These are phyloP conservation scores for Talaromyces trachyspermus DNA, from an alignment of 495 filamentous ascomycete genomes.

Conservation along the genomic window DNA sequence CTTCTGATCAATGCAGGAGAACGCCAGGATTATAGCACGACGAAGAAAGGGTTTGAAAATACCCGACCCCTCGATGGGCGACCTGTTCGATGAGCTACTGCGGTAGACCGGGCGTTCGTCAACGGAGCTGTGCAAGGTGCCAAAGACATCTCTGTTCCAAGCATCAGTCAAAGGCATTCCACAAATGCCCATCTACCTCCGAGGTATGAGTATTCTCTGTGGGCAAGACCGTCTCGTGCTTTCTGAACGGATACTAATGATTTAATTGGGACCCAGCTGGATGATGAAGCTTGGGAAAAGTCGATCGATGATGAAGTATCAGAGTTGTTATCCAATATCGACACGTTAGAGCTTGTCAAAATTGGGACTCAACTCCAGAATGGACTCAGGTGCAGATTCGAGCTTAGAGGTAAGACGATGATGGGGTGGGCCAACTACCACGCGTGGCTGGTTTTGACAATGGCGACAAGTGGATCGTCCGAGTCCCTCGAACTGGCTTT, in stretches of 20 bases:
- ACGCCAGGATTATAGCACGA: too few relatives aligned
- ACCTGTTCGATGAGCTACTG: background rate
- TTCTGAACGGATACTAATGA: too few relatives aligned
- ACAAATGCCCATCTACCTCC: background rate
- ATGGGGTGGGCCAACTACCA: constrained; percentile 24
- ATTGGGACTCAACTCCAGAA: background rate
- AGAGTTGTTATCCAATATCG: background rate
- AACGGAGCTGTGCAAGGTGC: background rate
- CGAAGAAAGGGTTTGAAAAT: too few relatives aligned
- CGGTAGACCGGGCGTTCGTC: background rate
- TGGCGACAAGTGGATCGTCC: constrained; percentile 10
- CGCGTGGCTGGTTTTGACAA: constrained; percentile 12
- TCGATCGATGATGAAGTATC: background rate
- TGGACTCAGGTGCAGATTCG: background rate
- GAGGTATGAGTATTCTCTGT: background rate
- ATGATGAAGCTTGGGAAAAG: background rate
- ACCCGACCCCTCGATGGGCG: background rate
- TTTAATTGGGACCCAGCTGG: background rate
- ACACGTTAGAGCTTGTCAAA: background rate
- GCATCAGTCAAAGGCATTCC: background rate
- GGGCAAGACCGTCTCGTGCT: background rate
- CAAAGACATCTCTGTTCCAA: background rate
- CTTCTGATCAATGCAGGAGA: too few relatives aligned
- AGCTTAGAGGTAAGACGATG: background rate
- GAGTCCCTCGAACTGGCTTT: constrained; percentile 10